phyloP scores from a whole-genome alignment of 495 filamentous ascomycete genomes.

The Xylaria nigripes region DNA sequence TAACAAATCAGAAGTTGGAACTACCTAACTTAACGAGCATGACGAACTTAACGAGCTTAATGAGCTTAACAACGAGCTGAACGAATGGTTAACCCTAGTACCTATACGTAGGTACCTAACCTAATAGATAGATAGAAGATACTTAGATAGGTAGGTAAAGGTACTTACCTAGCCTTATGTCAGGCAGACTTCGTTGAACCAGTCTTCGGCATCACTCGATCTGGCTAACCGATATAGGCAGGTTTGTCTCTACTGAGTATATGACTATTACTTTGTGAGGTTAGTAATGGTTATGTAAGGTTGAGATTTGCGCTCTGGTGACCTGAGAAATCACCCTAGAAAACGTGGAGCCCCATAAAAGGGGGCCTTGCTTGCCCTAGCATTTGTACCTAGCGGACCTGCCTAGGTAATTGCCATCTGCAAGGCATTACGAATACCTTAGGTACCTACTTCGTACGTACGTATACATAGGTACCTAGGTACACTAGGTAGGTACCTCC shows the following conservation, averaged over 20 bases:
- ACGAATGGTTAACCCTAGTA: too few species aligned
- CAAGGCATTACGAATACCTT: too few species aligned
- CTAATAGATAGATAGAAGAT: too few species aligned
- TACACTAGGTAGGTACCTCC: too few species aligned
- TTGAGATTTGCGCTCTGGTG: background rate
- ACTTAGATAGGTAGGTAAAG: too few species aligned
- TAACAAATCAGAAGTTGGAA: background rate
- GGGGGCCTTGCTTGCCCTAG: background rate
- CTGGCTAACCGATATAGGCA: background rate
- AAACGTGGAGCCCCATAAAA: slow-evolving; percentile 10
- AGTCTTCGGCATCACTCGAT: background rate
- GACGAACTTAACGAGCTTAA: too few species aligned
- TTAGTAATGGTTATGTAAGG: too few species aligned
- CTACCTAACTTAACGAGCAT: too few species aligned
- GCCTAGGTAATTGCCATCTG: too few species aligned
- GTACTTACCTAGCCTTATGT: background rate
- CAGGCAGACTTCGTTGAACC: background rate
- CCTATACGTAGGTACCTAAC: too few species aligned
- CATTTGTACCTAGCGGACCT: background rate
- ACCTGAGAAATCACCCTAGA: background rate
- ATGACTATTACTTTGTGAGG: background rate
- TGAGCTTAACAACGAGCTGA: background rate
- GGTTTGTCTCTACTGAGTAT: background rate
- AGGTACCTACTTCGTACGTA: too few species aligned
- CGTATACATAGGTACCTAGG: too few species aligned